These are phyloP conservation scores for Beauveria caledonica DNA, from an alignment of 2,329 filamentous ascomycete genomes.

Conservation along the genomic window DNA sequence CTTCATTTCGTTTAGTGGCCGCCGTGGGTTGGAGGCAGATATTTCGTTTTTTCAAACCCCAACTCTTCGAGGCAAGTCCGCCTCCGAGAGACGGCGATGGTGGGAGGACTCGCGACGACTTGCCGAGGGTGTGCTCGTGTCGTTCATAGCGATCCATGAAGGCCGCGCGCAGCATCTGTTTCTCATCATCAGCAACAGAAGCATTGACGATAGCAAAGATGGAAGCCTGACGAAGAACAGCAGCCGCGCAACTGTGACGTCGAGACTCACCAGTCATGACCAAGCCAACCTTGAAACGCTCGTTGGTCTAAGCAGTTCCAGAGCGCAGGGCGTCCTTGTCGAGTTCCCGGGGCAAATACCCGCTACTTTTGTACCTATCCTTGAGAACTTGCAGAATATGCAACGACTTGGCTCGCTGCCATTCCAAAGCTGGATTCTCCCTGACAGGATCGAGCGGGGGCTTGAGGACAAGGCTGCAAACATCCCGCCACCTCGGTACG, in stretches of 20 bases:
- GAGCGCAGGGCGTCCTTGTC: neutral
- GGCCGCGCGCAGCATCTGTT: neutral
- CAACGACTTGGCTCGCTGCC: neutral
- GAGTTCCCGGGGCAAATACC: slow-evolving; percentile 6
- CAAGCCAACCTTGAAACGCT: slow-evolving; percentile 1
- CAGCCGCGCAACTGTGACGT: neutral
- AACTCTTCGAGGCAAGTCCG: neutral
- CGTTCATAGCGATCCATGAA: neutral
- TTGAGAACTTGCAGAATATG: slow-evolving; percentile 5
- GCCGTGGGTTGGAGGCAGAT: neutral
- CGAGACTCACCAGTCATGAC: neutral
- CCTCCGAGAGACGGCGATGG: neutral
- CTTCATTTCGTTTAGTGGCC: neutral
- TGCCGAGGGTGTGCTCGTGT: slow-evolving; percentile 4
- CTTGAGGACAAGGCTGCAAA: neutral
- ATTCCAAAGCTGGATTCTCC: slow-evolving; percentile 8
- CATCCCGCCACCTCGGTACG: slow-evolving; percentile 6
- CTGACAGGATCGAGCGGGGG: neutral
- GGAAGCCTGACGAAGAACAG: neutral
- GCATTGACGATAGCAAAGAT: neutral
- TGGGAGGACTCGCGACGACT: slow-evolving; percentile 4
- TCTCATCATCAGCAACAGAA: neutral
- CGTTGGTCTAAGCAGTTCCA: neutral
- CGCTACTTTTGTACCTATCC: neutral
- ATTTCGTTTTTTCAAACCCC: neutral